A percentile compares a stretch with the other conserved stretches of the same genome.
phyloP scores from a whole-genome alignment of 805 yeast species.

The Wickerhamomyces xylosicus region DNA sequence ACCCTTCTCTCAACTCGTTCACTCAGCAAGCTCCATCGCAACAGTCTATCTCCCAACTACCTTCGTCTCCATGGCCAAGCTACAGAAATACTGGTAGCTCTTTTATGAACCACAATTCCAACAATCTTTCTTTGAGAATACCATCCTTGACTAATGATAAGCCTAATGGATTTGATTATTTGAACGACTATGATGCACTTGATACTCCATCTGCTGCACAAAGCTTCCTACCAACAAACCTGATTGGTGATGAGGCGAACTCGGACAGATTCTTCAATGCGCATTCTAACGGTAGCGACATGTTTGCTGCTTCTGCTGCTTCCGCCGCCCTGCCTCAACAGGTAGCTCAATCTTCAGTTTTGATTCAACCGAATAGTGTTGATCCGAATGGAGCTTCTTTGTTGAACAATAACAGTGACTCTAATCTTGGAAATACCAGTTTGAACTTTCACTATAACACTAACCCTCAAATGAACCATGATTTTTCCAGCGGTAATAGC shows the following conservation, averaged over 20 bases:
- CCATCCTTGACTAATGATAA: not conserved
- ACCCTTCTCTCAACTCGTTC: not conserved
- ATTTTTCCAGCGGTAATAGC: no score
- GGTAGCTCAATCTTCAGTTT: not conserved
- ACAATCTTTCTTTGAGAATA: not conserved
- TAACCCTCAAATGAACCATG: not conserved
- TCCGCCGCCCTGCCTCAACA: not conserved
- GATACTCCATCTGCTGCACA: slow-evolving; percentile 24
- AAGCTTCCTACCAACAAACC: slow-evolving; percentile 25
- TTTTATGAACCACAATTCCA: not conserved
- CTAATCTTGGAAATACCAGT: not conserved
- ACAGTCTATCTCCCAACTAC: not conserved
- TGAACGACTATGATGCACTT: slow-evolving; percentile 8
- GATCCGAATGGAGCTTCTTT: not conserved
- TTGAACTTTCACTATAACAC: not conserved
- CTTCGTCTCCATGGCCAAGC: not conserved
- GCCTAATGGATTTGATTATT: not conserved
- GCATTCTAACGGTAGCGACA: no score
- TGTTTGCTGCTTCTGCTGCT: slow-evolving; percentile 6
- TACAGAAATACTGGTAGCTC: not conserved
- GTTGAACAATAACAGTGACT: no score
- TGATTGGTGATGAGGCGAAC: slow-evolving; percentile 17
- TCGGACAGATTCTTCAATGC: not conserved
- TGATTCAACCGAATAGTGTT: not conserved
- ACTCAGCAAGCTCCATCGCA: not conserved